A percentile compares a stretch with the other conserved stretches of the same genome.
phyloP scores from a whole-genome alignment of 345 rosid species.

The Dipteronia dyeriana region DNA sequence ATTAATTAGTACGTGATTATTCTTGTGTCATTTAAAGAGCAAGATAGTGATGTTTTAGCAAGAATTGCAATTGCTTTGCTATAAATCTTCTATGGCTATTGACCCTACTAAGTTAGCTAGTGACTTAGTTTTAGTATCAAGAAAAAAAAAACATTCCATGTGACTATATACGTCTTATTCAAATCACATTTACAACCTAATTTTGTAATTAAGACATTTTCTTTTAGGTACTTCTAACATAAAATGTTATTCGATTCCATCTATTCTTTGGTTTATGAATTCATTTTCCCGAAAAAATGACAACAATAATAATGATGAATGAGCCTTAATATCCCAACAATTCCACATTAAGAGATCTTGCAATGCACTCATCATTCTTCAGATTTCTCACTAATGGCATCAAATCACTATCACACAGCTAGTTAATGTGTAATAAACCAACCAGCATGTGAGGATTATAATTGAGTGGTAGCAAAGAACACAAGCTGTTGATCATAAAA shows the following conservation, averaged over 20 bases:
- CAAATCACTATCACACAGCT: constrained; percentile 10
- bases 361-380: constrained; percentile 24
- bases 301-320: background rate
- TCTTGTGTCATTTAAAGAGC: background rate
- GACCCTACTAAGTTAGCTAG: constrained; percentile 20
- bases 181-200: too few species aligned
- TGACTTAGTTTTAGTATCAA: too few species aligned
- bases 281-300: background rate
- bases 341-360: constrained; percentile 26
- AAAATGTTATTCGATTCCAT: background rate
- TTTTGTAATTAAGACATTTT: too few species aligned
- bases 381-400: constrained; percentile 27
- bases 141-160: background rate
- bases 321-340: background rate
- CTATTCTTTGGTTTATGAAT: background rate
- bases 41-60: background rate
- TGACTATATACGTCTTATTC: too few species aligned
- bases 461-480: constrained; percentile 25
- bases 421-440: constrained; percentile 14
- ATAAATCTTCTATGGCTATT: background rate
- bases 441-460: constrained; percentile 42
- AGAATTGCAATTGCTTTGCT: background rate
- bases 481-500: constrained; percentile 11
- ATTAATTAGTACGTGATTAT: background rate
- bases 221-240: too few species aligned